Base-by-base conservation (phyloP, 2,329 filamentous ascomycete species). In the Verticillium longisporum region DNA sequence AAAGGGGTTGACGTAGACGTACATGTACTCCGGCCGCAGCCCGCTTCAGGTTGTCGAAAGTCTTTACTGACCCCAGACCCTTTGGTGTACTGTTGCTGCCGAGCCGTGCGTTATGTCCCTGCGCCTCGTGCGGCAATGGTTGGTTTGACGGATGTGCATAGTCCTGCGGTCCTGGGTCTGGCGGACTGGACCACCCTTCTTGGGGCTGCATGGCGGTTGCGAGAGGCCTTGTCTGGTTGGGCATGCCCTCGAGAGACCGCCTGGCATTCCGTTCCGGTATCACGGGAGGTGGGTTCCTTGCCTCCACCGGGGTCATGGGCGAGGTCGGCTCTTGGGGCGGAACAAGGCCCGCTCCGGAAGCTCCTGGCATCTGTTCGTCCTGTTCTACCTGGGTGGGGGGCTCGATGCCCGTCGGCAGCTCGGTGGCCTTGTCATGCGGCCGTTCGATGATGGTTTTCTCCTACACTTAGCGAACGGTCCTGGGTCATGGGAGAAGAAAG, bases 1-100 rank as follows among this genome's bases (percentile, higher is more conserved):
- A 21, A 21, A n/a, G n/a, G 15, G 21, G 18, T 33, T 9, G 21
- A 21, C 6, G 18, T 33, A 4, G 33, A 41, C 61, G 31, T 63
- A 62, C 59, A 41, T 63, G 62, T 50, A 64, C 63, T 55, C 66
- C 64, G 7, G 62, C 59, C 6, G 61, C 60, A 15, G 61, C 62
- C 7, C 31, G 63, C 56, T 63, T 63, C 5, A 62, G 18, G 34
- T 57, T 61, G 32, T 62, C 60, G 50, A 62, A 31, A 15, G 60
- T 62, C 15, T 33, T 58, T 33, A 21, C 26, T 50, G 56, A 50
- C 14, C 26, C 32, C 11, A 58, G 18, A 13, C 56, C 37, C 6
- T 50, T 58, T 50, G 21, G 56, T 45, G 37, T 6, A 5, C 6
- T 58, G 50, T 60, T 11, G 31, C 55, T 31, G 57, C 33, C 59